Evolutionary conservation across 2,329 filamentous ascomycete species (phyloP).

Genomic region (Alternaria triticina): DNA sequence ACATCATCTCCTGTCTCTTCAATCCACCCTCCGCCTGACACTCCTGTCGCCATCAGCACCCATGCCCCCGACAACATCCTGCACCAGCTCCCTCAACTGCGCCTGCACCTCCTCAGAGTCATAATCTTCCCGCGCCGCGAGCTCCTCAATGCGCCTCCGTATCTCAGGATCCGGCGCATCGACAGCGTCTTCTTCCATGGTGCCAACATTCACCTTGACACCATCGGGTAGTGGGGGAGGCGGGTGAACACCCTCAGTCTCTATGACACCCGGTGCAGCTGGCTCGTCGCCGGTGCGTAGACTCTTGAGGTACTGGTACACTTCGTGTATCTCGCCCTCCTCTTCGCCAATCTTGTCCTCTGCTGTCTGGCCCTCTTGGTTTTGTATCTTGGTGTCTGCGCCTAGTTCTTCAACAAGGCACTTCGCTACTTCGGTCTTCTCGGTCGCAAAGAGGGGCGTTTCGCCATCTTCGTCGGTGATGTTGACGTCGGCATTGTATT

Average conservation of each 20-base stretch:
- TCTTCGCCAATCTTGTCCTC: conserved; percentile 76
- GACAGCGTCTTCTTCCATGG: conserved; percentile 64
- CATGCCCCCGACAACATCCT: conserved; percentile 77
- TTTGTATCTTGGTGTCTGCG: conserved; percentile 68
- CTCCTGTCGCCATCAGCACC: conserved; percentile 64
- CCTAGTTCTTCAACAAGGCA: conserved; percentile 83
- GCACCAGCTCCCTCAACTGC: conserved; percentile 77
- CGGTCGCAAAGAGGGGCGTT: conserved; percentile 92
- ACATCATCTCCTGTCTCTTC: conserved; percentile 14
- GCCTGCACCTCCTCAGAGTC: conserved; percentile 79
- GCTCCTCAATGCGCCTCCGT: conserved; percentile 82
- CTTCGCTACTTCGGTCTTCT: conserved; percentile 78
- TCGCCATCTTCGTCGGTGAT: conserved; percentile 89
- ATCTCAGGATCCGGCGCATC: conserved; percentile 81
- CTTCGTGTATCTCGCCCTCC: conserved; percentile 78
- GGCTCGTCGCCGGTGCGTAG: conserved; percentile 35
- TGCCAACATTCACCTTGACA: conserved; percentile 77
- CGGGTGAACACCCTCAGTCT: conserved; percentile 35
- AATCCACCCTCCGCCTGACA: conserved; percentile 47
- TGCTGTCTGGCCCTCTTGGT: conserved; percentile 79
- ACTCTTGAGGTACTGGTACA: conserved; percentile 71
- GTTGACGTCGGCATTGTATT: conserved; percentile 80
- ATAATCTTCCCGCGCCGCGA: conserved; percentile 85
- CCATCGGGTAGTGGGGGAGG: conserved; percentile 75
- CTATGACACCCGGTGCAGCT: conserved; percentile 26